These are phyloP conservation scores for Hyphopichia buzzinii DNA, from an alignment of 1,139 yeast species.

Conservation along the genomic window DNA sequence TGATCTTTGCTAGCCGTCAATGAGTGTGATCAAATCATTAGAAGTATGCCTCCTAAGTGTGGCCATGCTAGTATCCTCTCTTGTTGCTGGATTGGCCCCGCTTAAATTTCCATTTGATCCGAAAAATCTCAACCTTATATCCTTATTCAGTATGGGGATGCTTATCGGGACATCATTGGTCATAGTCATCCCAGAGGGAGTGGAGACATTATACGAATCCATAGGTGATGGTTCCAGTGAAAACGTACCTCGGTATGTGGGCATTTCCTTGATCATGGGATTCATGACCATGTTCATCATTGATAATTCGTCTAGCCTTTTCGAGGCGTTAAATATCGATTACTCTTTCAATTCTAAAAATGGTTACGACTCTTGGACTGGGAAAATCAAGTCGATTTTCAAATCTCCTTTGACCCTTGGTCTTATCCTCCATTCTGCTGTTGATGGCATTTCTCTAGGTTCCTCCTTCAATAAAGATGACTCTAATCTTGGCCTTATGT, in stretches of 20 bases:
- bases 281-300: constrained; percentile 51
- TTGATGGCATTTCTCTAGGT: constrained; percentile 78
- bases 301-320: constrained; percentile 29
- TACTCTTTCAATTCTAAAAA: not conserved
- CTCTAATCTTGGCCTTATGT: constrained; percentile 46
- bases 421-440: constrained; percentile 60
- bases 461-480: constrained; percentile 51
- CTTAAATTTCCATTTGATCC: constrained; percentile 18
- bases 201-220: constrained; percentile 43
- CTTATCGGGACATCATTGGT: constrained; percentile 62
- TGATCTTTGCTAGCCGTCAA: no score
- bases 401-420: constrained; percentile 55
- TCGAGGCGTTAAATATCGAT: constrained; percentile 4
- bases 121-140: constrained; percentile 18
- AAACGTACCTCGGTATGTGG: constrained; percentile 18
- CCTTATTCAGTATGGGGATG: constrained; percentile 61
- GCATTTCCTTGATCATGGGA: constrained; percentile 43
- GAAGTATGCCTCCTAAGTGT: constrained; percentile 4
- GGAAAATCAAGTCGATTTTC: constrained; percentile 18
- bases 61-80: constrained; percentile 32
- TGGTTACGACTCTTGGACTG: constrained; percentile 3
- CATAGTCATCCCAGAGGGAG: constrained; percentile 72
- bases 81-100: constrained; percentile 33
- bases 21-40: not conserved
- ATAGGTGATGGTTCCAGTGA: constrained; percentile 16